Conservation (phyloP, 805 yeast genomes). For the Huiozyma naganishii region DNA sequence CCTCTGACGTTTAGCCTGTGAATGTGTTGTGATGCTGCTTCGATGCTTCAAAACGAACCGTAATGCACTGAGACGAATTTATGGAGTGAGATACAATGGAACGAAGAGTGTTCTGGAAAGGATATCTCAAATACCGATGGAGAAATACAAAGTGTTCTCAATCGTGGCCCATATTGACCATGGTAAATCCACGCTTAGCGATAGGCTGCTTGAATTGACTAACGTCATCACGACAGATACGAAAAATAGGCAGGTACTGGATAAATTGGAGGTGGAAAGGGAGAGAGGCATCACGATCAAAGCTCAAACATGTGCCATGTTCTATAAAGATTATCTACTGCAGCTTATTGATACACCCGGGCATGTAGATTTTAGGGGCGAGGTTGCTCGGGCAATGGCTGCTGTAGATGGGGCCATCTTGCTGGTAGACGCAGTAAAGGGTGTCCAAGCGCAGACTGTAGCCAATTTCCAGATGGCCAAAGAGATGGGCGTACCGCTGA, state of each 20-base stretch:
- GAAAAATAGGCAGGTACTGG: slow-evolving; percentile 70
- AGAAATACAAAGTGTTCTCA: slow-evolving; percentile 78
- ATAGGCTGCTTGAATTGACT: slow-evolving; percentile 75
- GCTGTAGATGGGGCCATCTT: slow-evolving; percentile 91
- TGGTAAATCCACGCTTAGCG: slow-evolving; percentile 81
- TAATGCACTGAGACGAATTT: too few species aligned
- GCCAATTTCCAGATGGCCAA: slow-evolving; percentile 90
- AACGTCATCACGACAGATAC: slow-evolving; percentile 69
- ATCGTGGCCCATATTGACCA: slow-evolving; percentile 96
- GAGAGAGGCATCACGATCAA: slow-evolving; percentile 95
- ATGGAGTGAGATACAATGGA: too few species aligned
- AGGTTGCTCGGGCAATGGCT: slow-evolving; percentile 88
- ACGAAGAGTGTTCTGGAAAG: slow-evolving; percentile 28
- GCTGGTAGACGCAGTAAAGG: slow-evolving; percentile 89
- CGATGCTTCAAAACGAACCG: too few species aligned
- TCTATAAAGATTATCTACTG: slow-evolving; percentile 72
- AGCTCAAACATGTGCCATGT: slow-evolving; percentile 94
- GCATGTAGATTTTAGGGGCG: slow-evolving; percentile 85
- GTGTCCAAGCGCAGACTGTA: slow-evolving; percentile 97
- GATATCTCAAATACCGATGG: slow-evolving; percentile 69
- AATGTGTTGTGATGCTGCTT: too few species aligned
- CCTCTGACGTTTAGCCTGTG: too few species aligned
- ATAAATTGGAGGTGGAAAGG: slow-evolving; percentile 85
- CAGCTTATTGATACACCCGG: slow-evolving; percentile 97
- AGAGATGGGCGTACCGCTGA: slow-evolving; percentile 65